A percentile compares a stretch with the other conserved stretches of the same genome.
Evolutionary conservation across 176 grass and related monocot genomes (phyloP).

Genomic region (Raddia guianensis): DNA sequence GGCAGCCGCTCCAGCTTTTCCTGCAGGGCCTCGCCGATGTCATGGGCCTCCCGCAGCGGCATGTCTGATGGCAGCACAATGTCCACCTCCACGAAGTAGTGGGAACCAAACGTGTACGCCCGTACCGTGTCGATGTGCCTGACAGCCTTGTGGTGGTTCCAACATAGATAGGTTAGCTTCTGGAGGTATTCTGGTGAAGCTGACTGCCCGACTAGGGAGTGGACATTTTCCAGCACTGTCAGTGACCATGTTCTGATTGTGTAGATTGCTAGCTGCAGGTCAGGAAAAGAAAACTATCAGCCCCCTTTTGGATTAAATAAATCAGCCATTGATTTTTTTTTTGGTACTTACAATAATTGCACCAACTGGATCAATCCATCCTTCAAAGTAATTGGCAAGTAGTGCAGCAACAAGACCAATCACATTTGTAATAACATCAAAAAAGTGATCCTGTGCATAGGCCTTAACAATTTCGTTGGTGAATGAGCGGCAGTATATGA

Average conservation of each 20-base stretch:
- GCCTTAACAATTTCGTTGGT: constrained; percentile 93
- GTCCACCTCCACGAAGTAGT: constrained; percentile 96
- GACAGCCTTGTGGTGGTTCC: constrained; percentile 97
- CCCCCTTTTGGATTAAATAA: not conserved
- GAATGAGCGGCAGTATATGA: constrained; percentile 83
- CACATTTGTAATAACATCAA: constrained; percentile 92
- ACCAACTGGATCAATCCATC: constrained; percentile 89
- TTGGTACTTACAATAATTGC: constrained; percentile 87
- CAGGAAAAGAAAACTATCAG: not conserved
- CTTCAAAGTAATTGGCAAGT: constrained; percentile 73
- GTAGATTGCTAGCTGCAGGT: constrained; percentile 77
- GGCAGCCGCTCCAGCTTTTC: constrained; percentile 95
- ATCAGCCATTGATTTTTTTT: not conserved
- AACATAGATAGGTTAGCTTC: constrained; percentile 94
- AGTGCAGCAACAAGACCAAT: constrained; percentile 85
- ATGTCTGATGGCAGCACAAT: constrained; percentile 86
- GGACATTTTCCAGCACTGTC: constrained; percentile 92
- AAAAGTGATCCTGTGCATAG: constrained; percentile 95
- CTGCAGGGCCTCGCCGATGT: constrained; percentile 92
- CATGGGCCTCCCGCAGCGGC: constrained; percentile 81
- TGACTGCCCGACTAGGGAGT: constrained; percentile 87
- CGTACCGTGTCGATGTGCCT: constrained; percentile 93
- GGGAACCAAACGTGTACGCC: constrained; percentile 94
- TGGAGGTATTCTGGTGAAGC: constrained; percentile 88
- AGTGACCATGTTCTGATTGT: constrained; percentile 90